Percentiles rank a stretch among this genome's conserved stretches.
phyloP scores from a whole-genome alignment of 2,329 filamentous ascomycete species.

The Xylariaceae sp. region DNA sequence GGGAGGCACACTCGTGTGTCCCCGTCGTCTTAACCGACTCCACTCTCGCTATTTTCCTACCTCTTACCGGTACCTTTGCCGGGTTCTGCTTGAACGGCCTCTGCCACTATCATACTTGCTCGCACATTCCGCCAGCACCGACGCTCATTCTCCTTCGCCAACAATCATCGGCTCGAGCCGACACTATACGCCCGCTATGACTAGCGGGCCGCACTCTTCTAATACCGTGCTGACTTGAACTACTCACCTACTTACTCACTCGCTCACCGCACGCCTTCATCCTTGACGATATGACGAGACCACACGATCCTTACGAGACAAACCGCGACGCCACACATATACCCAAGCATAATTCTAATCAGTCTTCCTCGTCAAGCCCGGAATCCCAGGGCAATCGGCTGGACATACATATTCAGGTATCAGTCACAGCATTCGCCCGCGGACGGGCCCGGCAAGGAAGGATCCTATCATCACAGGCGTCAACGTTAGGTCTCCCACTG shows the following conservation, averaged over 20 bases:
- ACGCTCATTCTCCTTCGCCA: background rate
- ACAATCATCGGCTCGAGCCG: background rate
- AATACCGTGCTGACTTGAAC: too few relatives aligned
- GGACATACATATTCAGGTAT: background rate
- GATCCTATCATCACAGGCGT: background rate
- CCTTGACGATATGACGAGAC: slow-evolving; percentile 7
- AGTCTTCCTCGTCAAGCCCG: too few relatives aligned
- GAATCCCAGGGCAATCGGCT: too few relatives aligned
- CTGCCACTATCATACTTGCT: background rate
- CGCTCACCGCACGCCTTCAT: background rate
- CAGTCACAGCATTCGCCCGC: background rate
- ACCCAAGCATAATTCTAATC: too few relatives aligned
- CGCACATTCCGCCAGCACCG: background rate
- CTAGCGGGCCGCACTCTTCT: too few relatives aligned
- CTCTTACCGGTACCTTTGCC: too few relatives aligned
- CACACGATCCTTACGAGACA: slow-evolving; percentile 9
- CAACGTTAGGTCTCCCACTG: background rate
- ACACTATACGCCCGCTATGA: too few relatives aligned
- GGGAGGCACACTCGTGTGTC: too few relatives aligned
- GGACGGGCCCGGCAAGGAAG: background rate
- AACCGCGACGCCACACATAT: too few relatives aligned
- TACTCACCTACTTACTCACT: background rate
- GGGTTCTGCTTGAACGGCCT: too few relatives aligned
- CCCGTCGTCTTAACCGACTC: background rate
- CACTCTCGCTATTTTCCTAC: slow-evolving; percentile 1